Conservation (phyloP, 371 early-diverging fungal species). For the Mucor piriformis region DNA sequence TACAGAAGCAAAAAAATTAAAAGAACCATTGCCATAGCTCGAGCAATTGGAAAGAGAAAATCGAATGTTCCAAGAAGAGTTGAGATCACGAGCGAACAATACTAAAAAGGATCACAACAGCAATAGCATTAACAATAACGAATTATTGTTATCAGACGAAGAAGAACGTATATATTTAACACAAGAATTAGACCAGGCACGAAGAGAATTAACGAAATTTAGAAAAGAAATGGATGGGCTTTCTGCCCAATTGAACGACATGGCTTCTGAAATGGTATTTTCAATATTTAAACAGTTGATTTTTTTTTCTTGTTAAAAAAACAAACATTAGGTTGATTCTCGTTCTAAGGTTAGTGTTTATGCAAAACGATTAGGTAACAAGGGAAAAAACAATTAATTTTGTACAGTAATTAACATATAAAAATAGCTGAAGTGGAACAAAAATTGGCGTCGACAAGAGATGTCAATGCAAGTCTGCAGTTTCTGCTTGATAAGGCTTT, state of each 20-base stretch:
- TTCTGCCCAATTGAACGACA: slow-evolving; percentile 66
- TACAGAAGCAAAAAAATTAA: neutral
- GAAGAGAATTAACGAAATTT: slow-evolving; percentile 59
- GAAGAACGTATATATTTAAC: slow-evolving; percentile 57
- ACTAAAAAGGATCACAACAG: slow-evolving; percentile 9
- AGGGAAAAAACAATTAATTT: neutral
- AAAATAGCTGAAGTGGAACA: slow-evolving; percentile 66
- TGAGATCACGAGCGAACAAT: slow-evolving; percentile 18
- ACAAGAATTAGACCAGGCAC: slow-evolving; percentile 62
- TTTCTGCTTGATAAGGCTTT: slow-evolving; percentile 59
- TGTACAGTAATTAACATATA: neutral
- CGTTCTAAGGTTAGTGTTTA: slow-evolving; percentile 63
- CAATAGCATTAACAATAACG: neutral
- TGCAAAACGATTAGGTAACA: slow-evolving; percentile 46
- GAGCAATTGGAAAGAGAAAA: slow-evolving; percentile 64
- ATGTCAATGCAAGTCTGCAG: slow-evolving; percentile 64
- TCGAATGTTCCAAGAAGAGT: slow-evolving; percentile 51
- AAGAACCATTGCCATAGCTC: slow-evolving; percentile 10
- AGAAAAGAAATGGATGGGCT: slow-evolving; percentile 67
- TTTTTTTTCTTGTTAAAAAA: neutral
- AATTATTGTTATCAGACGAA: slow-evolving; percentile 21
- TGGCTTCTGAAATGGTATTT: slow-evolving; percentile 64
- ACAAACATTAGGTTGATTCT: slow-evolving; percentile 47
- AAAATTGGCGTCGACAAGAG: slow-evolving; percentile 62
- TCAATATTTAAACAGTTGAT: neutral